A percentile compares a stretch with the other conserved stretches of the same genome.
Conservation (phyloP, 768 basidiomycete species). For the Mycena galopus region DNA sequence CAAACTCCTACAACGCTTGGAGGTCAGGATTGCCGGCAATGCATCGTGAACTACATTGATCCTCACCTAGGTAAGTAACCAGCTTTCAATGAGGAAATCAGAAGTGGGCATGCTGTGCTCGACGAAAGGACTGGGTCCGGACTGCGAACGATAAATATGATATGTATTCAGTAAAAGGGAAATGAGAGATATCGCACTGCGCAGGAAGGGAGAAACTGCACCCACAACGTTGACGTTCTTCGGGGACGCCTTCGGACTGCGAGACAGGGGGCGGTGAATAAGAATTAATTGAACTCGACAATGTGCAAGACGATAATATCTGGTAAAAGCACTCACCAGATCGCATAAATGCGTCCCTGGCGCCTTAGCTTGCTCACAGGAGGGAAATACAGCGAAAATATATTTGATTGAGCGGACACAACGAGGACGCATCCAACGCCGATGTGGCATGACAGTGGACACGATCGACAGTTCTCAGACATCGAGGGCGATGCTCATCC, state of each 20-base stretch:
- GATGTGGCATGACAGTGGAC: neutral
- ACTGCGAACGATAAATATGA: neutral
- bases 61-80: slow-evolving; percentile 1
- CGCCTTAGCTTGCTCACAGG: neutral
- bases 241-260: neutral
- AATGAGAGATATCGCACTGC: neutral
- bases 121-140: neutral
- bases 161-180: neutral
- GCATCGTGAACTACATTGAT: neutral
- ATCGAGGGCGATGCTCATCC: neutral
- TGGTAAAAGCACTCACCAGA: neutral
- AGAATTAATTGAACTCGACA: neutral
- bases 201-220: neutral
- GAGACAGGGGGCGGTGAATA: neutral
- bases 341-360: neutral
- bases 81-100: neutral
- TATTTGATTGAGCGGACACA: neutral
- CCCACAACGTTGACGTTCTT: slow-evolving; percentile 3
- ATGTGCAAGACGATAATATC: no score
- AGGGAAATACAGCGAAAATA: neutral
- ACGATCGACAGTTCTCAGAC: neutral
- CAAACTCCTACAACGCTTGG: neutral
- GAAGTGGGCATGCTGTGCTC: neutral
- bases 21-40: neutral
- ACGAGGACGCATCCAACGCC: neutral